Conservation (phyloP, 2,329 filamentous ascomycete species). For the Onygenales sp. region DNA sequence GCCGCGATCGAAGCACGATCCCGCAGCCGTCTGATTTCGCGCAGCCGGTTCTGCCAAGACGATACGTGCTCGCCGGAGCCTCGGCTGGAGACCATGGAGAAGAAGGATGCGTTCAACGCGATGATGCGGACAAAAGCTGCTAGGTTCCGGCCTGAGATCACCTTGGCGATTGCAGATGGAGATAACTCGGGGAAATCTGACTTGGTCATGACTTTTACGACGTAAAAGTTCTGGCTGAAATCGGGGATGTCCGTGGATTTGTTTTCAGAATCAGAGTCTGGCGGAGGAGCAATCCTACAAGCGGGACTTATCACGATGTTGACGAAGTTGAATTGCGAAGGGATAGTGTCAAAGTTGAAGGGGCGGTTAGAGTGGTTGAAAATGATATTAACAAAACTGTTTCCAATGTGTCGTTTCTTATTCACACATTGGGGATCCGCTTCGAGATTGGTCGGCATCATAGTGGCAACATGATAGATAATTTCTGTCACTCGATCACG, state of each 20-base stretch:
- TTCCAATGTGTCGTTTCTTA: slow-evolving; percentile 94
- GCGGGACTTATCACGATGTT: slow-evolving; percentile 93
- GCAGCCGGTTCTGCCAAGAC: slow-evolving; percentile 78
- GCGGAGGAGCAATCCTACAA: slow-evolving; percentile 27
- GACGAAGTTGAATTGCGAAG: slow-evolving; percentile 91
- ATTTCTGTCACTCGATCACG: slow-evolving; percentile 90
- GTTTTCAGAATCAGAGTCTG: not conserved
- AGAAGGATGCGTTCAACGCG: slow-evolving; percentile 87
- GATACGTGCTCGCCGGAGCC: slow-evolving; percentile 71
- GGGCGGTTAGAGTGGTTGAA: slow-evolving; percentile 93
- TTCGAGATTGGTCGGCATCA: slow-evolving; percentile 86
- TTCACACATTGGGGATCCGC: slow-evolving; percentile 64
- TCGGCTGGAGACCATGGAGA: slow-evolving; percentile 78
- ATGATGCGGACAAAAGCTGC: slow-evolving; percentile 79
- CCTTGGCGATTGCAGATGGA: slow-evolving; percentile 78
- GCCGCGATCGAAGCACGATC: slow-evolving; percentile 37
- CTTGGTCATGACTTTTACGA: slow-evolving; percentile 80
- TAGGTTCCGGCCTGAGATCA: slow-evolving; percentile 73
- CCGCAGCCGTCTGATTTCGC: slow-evolving; percentile 73
- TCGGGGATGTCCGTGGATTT: slow-evolving; percentile 14
- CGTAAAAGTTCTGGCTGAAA: slow-evolving; percentile 56
- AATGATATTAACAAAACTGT: slow-evolving; percentile 95
- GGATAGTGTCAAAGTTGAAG: slow-evolving; percentile 85
- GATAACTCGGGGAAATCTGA: slow-evolving; percentile 87
- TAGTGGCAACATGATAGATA: slow-evolving; percentile 88